Conservation (phyloP, 2,329 filamentous ascomycete genomes). For the Colletotrichum australisinense region DNA sequence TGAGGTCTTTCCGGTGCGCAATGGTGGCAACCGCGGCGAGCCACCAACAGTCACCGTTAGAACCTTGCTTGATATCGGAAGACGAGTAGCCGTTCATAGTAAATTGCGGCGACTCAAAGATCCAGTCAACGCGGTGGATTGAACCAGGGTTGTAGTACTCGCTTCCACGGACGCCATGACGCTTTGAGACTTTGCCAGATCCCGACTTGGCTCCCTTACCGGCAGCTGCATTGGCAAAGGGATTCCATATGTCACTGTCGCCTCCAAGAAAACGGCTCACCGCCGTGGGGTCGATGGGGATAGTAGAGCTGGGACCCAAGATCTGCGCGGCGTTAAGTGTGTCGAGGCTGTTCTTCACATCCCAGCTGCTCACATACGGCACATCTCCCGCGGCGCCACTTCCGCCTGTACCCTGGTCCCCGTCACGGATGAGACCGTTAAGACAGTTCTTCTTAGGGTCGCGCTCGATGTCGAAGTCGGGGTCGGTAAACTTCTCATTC, state of each 20-base stretch:
- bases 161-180: constrained; percentile 27
- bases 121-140: constrained; percentile 56
- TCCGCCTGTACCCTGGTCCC: neutral
- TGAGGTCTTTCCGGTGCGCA: constrained; percentile 72
- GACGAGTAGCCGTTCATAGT: constrained; percentile 52
- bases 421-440: constrained; percentile 42
- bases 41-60: constrained; percentile 78
- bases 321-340: constrained; percentile 38
- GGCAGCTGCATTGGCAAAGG: neutral
- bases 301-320: constrained; percentile 35
- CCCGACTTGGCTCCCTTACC: neutral
- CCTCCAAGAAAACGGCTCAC: constrained; percentile 36
- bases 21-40: constrained; percentile 77
- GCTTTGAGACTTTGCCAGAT: neutral
- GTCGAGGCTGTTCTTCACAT: constrained; percentile 40
- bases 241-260: constrained; percentile 5
- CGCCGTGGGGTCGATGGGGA: constrained; percentile 38
- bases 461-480: constrained; percentile 56
- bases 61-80: constrained; percentile 56
- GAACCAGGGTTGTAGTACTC: constrained; percentile 47
- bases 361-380: constrained; percentile 35
- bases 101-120: constrained; percentile 54
- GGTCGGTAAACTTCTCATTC: constrained; percentile 58
- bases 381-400: constrained; percentile 17
- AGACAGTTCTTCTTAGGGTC: constrained; percentile 52